Base-by-base conservation (phyloP, 192 early-diverging fungal species). In the Diversispora epigaea region DNA sequence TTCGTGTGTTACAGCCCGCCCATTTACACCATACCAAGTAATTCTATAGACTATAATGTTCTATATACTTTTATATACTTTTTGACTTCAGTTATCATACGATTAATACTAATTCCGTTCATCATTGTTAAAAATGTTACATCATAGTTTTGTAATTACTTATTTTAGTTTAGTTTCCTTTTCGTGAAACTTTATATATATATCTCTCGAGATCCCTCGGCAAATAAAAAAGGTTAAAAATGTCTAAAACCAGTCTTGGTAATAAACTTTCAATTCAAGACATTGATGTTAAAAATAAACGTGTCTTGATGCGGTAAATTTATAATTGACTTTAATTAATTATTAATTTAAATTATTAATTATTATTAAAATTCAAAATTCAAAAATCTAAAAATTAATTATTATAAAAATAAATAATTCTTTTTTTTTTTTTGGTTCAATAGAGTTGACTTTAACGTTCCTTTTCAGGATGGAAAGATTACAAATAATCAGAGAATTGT, bases 391-490 rank as follows among this genome's bases (percentile, higher is more conserved):
- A 54, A 54, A 54, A 54, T 54, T 54, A 54, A 54, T 2, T 54
- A 17, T 54, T 0, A 11, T 17, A 54, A 11, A 54, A 54, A 54
- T 54, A 17, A 14, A 54, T 11, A 17, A 54, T 11, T 71, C 45
- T 22, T 44, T 68, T 19, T 67, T 73, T 44, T 10, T 46, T 73
- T 52, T 17, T 54, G 47, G 40, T 39, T 60, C 5, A 43, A 58
- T 81, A 95, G 93, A 61, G 96, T 98, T 46, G 96, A 99, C 90
- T 99, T 99, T 82, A 99, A 99, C 83, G 97, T 99, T n/a, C 97
- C 97, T 58, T 92, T 97, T 77, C 91, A 92, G 77, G 87, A 93
- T 49, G 91, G 89, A 76, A 90, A 91, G 78, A 98, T 99, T 81
- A 91, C 95, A 73, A 98, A 98, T 91, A 96, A 97, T 86, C 92